Conservation (phyloP, 345 rosid species). For the Ceriops tagal region DNA sequence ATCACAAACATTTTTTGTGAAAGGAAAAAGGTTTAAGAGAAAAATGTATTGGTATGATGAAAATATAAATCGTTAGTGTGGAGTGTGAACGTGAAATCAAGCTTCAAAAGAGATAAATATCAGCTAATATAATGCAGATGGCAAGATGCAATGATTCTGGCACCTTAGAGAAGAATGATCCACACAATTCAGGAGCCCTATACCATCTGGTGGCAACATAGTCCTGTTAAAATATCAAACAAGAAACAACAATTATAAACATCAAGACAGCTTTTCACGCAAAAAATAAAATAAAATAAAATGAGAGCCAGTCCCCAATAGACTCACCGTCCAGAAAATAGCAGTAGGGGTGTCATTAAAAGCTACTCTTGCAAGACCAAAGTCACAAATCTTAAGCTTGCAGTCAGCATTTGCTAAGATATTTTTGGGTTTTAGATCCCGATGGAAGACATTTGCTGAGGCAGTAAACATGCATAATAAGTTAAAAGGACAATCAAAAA, state of each 20-base stretch:
- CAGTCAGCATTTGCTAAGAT: slow-evolving; percentile 95
- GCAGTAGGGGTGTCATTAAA: slow-evolving; percentile 92
- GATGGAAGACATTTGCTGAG: slow-evolving; percentile 88
- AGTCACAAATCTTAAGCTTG: slow-evolving; percentile 95
- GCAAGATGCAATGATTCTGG: slow-evolving; percentile 16
- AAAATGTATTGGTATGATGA: too few species aligned
- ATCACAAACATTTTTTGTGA: too few species aligned
- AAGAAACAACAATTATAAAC: slow-evolving; percentile 1
- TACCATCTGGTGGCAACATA: slow-evolving; percentile 98
- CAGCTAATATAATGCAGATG: slow-evolving; percentile 28
- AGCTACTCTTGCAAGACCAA: slow-evolving; percentile 97
- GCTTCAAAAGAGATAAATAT: slow-evolving; percentile 9
- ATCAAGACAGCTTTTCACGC: background rate
- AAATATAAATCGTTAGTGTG: background rate
- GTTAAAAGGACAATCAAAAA: background rate
- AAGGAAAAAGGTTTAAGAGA: too few species aligned
- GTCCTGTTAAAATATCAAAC: slow-evolving; percentile 43
- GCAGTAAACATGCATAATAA: background rate
- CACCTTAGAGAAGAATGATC: slow-evolving; percentile 97
- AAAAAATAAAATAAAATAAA: background rate
- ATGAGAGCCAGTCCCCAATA: background rate
- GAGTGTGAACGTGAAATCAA: background rate
- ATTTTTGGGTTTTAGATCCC: slow-evolving; percentile 91
- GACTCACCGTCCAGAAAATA: slow-evolving; percentile 87
- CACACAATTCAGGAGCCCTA: slow-evolving; percentile 94